Evolutionary conservation across 768 basidiomycete genomes (phyloP).

Genomic region (Auricularia heimuer): DNA sequence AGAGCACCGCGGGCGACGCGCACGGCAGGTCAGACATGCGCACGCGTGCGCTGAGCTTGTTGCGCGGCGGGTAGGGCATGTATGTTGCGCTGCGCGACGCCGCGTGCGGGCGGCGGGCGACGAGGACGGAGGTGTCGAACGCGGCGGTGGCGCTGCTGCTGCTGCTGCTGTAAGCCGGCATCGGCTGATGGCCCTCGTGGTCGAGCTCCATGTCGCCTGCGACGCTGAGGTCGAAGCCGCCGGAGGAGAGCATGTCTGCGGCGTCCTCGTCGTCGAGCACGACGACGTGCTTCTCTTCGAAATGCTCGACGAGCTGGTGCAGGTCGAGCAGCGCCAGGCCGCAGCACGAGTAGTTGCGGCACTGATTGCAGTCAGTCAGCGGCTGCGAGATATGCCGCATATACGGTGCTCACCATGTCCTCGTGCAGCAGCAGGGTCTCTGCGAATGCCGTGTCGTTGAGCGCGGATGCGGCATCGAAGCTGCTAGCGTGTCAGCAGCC

Average conservation of each 20-base stretch:
- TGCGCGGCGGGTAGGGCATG: constrained; percentile 17
- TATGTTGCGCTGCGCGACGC: constrained; percentile 20
- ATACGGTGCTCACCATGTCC: neutral
- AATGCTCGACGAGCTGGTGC: constrained; percentile 43
- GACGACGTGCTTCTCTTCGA: constrained; percentile 34
- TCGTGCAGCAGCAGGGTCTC: neutral
- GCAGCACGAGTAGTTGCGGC: constrained; percentile 41
- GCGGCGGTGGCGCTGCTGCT: constrained; percentile 29
- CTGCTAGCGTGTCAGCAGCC: neutral
- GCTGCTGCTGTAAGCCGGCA: constrained; percentile 15
- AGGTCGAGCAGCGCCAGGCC: constrained; percentile 35
- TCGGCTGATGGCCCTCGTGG: constrained; percentile 33
- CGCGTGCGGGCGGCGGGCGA: constrained; percentile 3
- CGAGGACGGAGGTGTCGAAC: constrained; percentile 45
- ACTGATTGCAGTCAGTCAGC: constrained; percentile 15
- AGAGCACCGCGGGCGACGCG: constrained; percentile 5
- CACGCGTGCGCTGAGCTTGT: neutral
- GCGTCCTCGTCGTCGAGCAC: constrained; percentile 15
- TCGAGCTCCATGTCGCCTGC: constrained; percentile 78
- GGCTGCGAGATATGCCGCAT: neutral
- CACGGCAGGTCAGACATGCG: neutral
- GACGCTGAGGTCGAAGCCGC: constrained; percentile 39
- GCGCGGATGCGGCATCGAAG: neutral
- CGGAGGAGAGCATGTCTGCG: constrained; percentile 16
- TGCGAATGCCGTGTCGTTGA: neutral